Conservation (phyloP, 805 yeast species). For the Starmerella khaoyaiensis region DNA sequence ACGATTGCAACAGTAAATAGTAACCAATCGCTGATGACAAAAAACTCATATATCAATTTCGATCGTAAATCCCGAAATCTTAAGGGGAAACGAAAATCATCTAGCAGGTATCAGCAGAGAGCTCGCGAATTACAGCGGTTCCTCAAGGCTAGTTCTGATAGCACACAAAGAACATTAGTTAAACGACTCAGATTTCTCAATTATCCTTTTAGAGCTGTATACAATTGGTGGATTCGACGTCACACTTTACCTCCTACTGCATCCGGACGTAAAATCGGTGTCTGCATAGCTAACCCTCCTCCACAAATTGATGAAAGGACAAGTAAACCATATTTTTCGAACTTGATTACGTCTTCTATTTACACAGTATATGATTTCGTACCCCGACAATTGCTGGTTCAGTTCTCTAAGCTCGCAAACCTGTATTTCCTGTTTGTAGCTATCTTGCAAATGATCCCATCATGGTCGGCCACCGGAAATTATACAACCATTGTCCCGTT, state of each 20-base stretch:
- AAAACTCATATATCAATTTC: slow-evolving; percentile 15
- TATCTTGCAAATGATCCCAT: slow-evolving; percentile 86
- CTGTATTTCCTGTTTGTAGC: slow-evolving; percentile 82
- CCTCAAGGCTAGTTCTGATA: slow-evolving; percentile 1
- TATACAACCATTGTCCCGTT: slow-evolving; percentile 88
- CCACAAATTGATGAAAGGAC: slow-evolving; percentile 55
- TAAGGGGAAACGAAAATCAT: background rate
- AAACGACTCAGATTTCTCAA: slow-evolving; percentile 9
- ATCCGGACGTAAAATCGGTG: slow-evolving; percentile 67
- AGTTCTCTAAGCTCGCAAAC: slow-evolving; percentile 86
- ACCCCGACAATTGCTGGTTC: slow-evolving; percentile 81
- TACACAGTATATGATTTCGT: slow-evolving; percentile 69
- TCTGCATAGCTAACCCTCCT: slow-evolving; percentile 31
- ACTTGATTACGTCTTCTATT: slow-evolving; percentile 72
- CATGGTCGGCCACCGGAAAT: slow-evolving; percentile 95
- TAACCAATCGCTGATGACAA: slow-evolving; percentile 8
- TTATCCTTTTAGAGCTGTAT: slow-evolving; percentile 7
- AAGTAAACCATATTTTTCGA: slow-evolving; percentile 45
- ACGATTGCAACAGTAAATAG: slow-evolving; percentile 14
- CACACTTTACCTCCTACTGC: slow-evolving; percentile 36
- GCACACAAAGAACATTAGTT: slow-evolving; percentile 2
- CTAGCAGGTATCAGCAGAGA: slow-evolving; percentile 2
- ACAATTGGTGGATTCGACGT: slow-evolving; percentile 17
- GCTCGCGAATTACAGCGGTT: background rate
- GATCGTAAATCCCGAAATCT: slow-evolving; percentile 2